Percentiles rank a stretch among this genome's conserved stretches.
phyloP scores from a whole-genome alignment of 2,329 filamentous ascomycete species.

The Pseudogymnoascus sp. region DNA sequence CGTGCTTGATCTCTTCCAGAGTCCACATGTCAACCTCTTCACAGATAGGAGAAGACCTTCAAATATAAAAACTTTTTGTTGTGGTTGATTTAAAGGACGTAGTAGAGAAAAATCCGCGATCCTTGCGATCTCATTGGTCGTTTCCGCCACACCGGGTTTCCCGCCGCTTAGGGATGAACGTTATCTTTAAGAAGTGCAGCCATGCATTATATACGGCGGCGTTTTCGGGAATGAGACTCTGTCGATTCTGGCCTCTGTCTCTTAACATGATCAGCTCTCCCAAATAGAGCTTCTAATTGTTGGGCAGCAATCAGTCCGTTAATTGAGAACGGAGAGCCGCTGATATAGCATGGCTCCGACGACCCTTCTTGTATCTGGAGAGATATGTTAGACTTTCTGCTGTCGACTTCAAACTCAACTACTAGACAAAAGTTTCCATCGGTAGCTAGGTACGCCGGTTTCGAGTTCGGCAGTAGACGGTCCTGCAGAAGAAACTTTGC shows the following conservation, averaged over 20 bases:
- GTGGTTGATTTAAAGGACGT: no score
- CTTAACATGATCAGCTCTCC: conserved; percentile 11
- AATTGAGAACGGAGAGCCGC: conserved; percentile 14
- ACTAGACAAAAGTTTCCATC: not conserved
- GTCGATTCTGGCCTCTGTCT: not conserved
- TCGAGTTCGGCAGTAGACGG: not conserved
- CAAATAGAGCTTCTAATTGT: conserved; percentile 13
- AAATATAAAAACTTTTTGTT: no score
- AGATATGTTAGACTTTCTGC: conserved; percentile 1
- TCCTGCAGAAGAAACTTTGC: not conserved
- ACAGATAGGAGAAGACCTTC: no score
- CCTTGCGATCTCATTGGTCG: no score
- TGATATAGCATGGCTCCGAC: conserved; percentile 9
- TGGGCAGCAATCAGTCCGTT: conserved; percentile 9
- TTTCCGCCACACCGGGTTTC: no score
- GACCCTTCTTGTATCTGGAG: conserved; percentile 10
- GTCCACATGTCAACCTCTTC: no score
- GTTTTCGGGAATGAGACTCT: not conserved
- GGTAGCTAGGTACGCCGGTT: not conserved
- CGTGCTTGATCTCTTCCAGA: no score
- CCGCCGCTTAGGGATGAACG: no score
- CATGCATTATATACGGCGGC: not conserved
- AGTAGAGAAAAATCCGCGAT: no score
- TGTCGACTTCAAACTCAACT: not conserved
- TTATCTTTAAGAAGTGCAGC: no score